These are phyloP conservation scores for Clonostachys rosea DNA, from an alignment of 2,329 filamentous ascomycete species.

Conservation along the genomic window DNA sequence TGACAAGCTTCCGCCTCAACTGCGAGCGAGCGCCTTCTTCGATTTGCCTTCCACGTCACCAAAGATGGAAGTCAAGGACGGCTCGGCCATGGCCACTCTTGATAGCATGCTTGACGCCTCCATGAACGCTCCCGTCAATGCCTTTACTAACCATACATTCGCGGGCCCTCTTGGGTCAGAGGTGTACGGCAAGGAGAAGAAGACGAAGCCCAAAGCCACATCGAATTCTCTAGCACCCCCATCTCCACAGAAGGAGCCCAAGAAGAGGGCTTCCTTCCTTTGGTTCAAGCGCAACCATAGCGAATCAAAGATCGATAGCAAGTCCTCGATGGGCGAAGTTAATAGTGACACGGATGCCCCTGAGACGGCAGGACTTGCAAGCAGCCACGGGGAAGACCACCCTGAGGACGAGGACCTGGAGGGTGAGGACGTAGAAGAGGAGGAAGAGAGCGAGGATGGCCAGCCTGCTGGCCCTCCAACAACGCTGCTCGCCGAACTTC, in stretches of 20 bases:
- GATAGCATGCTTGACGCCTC: constrained; percentile 92
- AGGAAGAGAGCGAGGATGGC: constrained; percentile 33
- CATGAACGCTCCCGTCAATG: constrained; percentile 78
- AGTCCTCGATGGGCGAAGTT: constrained; percentile 13
- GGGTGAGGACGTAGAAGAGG: constrained; percentile 29
- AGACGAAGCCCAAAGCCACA: constrained; percentile 32
- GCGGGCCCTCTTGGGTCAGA: constrained; percentile 72
- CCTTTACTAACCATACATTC: constrained; percentile 86
- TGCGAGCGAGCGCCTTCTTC: constrained; percentile 90
- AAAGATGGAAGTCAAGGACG: constrained; percentile 58
- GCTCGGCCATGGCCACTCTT: constrained; percentile 82
- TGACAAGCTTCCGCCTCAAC: constrained; percentile 65
- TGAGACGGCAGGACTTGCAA: constrained; percentile 15
- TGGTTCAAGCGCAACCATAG: constrained; percentile 35
- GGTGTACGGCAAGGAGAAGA: constrained; percentile 63
- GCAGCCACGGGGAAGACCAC: constrained; percentile 17
- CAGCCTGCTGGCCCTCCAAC: constrained; percentile 71
- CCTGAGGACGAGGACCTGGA: constrained; percentile 26
- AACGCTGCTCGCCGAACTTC: constrained; percentile 86
- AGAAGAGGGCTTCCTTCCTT: constrained; percentile 44
- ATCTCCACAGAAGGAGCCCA: constrained; percentile 19
- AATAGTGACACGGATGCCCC: constrained; percentile 14
- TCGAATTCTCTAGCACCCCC: constrained; percentile 14
- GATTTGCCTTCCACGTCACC: constrained; percentile 57
- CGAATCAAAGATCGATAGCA: constrained; percentile 15